phyloP scores from a whole-genome alignment of 2,329 filamentous ascomycete genomes.

The Exserohilum rostratum region DNA sequence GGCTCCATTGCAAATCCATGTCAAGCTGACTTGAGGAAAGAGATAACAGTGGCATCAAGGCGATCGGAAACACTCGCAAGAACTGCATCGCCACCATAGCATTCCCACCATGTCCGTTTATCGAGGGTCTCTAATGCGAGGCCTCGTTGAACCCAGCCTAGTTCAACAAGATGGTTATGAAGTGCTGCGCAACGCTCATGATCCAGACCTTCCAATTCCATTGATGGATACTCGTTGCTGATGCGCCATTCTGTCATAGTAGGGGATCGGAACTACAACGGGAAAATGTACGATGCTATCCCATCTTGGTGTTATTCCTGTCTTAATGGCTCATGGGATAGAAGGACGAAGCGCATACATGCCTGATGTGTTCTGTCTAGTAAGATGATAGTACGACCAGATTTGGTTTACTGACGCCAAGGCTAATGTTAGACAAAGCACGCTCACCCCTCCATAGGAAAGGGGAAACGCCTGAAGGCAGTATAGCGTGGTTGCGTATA shows the following conservation, averaged over 20 bases:
- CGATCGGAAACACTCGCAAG: conserved; percentile 9
- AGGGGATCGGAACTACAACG: not conserved
- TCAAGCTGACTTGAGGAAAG: conserved; percentile 17
- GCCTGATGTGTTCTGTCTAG: not conserved
- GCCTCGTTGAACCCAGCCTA: conserved; percentile 15
- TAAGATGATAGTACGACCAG: too few species aligned
- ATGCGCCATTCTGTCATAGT: not conserved
- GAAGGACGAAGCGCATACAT: not conserved
- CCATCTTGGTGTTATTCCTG: not conserved
- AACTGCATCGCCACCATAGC: conserved; percentile 20
- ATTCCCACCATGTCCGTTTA: conserved; percentile 16
- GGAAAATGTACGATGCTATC: not conserved
- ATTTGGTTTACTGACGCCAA: too few species aligned
- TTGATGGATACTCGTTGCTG: not conserved
- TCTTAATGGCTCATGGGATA: not conserved
- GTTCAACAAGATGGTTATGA: conserved; percentile 15
- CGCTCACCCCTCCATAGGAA: too few species aligned
- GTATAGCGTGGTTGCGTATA: too few species aligned
- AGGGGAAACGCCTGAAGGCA: too few species aligned
- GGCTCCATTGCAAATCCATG: conserved; percentile 17
- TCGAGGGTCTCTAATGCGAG: conserved; percentile 13
- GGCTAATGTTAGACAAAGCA: too few species aligned
- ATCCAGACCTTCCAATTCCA: conserved; percentile 11
- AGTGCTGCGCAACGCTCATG: conserved; percentile 12
- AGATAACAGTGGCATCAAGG: conserved; percentile 14